phyloP scores from a whole-genome alignment of 164 flowering plant genomes.

The Kingdonia uniflora region DNA sequence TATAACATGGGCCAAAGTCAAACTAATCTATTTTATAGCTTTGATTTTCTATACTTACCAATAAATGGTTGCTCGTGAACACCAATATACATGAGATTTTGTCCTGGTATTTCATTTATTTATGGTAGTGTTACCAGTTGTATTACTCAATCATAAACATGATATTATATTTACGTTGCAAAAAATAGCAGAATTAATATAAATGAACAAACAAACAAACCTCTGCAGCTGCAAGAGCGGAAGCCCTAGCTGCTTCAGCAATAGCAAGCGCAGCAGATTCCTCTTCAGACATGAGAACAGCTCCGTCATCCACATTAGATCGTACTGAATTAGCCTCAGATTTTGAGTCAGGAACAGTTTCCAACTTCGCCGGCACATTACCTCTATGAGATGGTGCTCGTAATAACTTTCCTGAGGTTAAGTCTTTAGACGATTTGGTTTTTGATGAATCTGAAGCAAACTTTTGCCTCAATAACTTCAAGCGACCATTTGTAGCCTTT shows the following conservation, averaged over 20 bases:
- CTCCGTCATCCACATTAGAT: constrained; percentile 28
- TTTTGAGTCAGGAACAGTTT: constrained; percentile 25
- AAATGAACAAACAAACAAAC: constrained; percentile 31
- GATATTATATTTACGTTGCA: too few species aligned
- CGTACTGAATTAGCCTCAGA: constrained; percentile 31
- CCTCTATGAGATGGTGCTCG: constrained; percentile 30
- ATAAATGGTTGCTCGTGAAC: too few species aligned
- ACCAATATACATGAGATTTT: too few species aligned
- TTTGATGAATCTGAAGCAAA: constrained; percentile 41
- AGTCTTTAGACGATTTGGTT: constrained; percentile 34
- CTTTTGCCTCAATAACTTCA: constrained; percentile 46
- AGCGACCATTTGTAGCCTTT: constrained; percentile 68
- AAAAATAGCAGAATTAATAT: too few species aligned
- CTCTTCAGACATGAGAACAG: constrained; percentile 57
- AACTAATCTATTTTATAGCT: too few species aligned
- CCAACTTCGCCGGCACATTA: constrained; percentile 26
- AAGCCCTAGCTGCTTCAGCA: constrained; percentile 87
- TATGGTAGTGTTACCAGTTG: too few species aligned
- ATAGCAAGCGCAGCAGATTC: constrained; percentile 88
- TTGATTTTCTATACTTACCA: too few species aligned
- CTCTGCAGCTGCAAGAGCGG: constrained; percentile 92
- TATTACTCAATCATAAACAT: too few species aligned
- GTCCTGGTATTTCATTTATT: too few species aligned
- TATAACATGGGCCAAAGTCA: too few species aligned
- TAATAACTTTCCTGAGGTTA: constrained; percentile 46